phyloP scores from a whole-genome alignment of 164 flowering plant genomes.

The Vitis rupestris region DNA sequence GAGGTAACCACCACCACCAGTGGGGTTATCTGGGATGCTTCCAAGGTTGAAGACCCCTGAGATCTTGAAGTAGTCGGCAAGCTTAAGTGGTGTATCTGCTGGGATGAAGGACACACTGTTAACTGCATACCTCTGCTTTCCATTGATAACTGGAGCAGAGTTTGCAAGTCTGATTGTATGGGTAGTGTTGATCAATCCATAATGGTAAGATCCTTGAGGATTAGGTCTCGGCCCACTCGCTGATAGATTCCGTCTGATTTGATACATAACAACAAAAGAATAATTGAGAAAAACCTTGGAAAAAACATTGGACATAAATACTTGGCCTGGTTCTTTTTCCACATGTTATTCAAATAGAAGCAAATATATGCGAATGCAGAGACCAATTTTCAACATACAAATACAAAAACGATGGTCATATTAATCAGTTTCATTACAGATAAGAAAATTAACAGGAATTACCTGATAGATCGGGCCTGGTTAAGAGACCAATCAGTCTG shows the following conservation, averaged over 20 bases:
- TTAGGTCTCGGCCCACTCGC: conserved; percentile 97
- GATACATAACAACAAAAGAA: neutral
- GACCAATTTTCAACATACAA: too few relatives aligned
- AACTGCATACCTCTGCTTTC: conserved; percentile 82
- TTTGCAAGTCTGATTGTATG: conserved; percentile 66
- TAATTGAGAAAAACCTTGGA: too few relatives aligned
- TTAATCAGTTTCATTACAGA: too few relatives aligned
- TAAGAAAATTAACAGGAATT: neutral
- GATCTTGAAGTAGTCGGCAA: conserved; percentile 78
- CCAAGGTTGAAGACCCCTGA: conserved; percentile 62
- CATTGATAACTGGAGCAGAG: conserved; percentile 66
- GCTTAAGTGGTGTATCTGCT: conserved; percentile 79
- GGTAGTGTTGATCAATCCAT: conserved; percentile 70
- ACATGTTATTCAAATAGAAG: too few relatives aligned
- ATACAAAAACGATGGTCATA: too few relatives aligned
- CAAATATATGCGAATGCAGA: too few relatives aligned
- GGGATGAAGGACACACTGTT: conserved; percentile 80
- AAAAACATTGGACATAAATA: too few relatives aligned
- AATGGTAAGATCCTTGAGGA: conserved; percentile 95
- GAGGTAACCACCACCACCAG: conserved; percentile 58
- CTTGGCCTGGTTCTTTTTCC: too few relatives aligned
- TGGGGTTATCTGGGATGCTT: conserved; percentile 66
- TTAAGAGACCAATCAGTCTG: conserved; percentile 57
- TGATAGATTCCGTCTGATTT: conserved; percentile 61
- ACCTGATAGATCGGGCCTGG: conserved; percentile 66